Conservation (phyloP, 495 filamentous ascomycete genomes). For the Podospora comata region DNA sequence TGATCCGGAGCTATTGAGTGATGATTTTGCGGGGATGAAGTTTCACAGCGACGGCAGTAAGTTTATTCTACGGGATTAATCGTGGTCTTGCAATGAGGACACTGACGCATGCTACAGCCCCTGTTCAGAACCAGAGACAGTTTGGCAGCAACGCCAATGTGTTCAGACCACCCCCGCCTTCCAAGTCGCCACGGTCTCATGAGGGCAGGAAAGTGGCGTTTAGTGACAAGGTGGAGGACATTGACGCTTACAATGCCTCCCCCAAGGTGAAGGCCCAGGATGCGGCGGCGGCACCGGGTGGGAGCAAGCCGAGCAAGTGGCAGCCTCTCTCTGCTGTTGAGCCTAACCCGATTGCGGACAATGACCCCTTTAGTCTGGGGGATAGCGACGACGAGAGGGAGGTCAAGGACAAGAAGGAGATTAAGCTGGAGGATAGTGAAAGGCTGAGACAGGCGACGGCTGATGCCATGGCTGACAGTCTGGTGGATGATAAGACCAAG, state of each 20-base stretch:
- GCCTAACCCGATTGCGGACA: conserved; percentile 81
- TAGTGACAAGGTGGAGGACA: conserved; percentile 71
- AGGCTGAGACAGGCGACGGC: conserved; percentile 67
- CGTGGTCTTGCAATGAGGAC: background rate
- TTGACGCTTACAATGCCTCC: conserved; percentile 66
- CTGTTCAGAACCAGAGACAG: conserved; percentile 50
- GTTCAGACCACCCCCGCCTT: conserved; percentile 68
- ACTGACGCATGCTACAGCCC: conserved; percentile 19
- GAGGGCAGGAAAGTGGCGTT: conserved; percentile 76
- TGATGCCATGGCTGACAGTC: conserved; percentile 58
- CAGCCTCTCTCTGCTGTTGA: conserved; percentile 87
- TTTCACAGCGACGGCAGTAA: conserved; percentile 69
- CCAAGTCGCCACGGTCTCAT: conserved; percentile 54
- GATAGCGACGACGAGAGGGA: conserved; percentile 94
- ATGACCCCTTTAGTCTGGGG: conserved; percentile 93
- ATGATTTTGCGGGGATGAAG: conserved; percentile 88
- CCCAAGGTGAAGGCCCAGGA: conserved; percentile 45
- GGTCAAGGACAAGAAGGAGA: conserved; percentile 43
- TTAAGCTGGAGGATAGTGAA: conserved; percentile 63
- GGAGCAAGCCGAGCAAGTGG: conserved; percentile 85
- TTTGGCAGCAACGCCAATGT: conserved; percentile 68
- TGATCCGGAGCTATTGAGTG: conserved; percentile 84
- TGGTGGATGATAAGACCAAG: conserved; percentile 38
- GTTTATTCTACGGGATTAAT: conserved; percentile 33
- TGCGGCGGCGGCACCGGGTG: conserved; percentile 24